Percentiles rank a stretch among this genome's conserved stretches.
Conservation (phyloP, 768 basidiomycete species). For the Panaeolus cyanescens region DNA sequence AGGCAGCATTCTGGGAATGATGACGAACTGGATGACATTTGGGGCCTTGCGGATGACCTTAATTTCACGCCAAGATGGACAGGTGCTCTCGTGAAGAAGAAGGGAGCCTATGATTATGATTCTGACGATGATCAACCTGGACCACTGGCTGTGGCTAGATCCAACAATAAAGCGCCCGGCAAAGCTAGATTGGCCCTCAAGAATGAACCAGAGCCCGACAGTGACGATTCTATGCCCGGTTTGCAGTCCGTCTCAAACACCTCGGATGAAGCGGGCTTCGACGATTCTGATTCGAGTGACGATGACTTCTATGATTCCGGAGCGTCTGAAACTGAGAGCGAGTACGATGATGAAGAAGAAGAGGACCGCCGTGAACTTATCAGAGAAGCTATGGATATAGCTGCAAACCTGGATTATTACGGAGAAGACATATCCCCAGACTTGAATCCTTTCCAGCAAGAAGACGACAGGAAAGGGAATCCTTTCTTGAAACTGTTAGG, state of each 20-base stretch:
- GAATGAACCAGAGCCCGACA: background rate
- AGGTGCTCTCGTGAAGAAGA: constrained; percentile 31
- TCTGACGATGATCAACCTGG: constrained; percentile 26
- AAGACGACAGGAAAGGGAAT: constrained; percentile 64
- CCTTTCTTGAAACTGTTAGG: constrained; percentile 79
- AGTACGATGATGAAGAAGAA: constrained; percentile 67
- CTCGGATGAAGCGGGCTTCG: constrained; percentile 38
- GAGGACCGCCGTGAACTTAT: constrained; percentile 62
- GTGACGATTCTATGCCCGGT: constrained; percentile 61
- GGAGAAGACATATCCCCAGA: constrained; percentile 32
- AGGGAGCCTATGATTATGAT: constrained; percentile 24
- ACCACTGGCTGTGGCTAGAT: constrained; percentile 2
- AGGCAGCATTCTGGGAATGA: constrained; percentile 47
- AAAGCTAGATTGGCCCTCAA: background rate
- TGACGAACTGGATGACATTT: constrained; percentile 54
- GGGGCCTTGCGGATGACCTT: constrained; percentile 58
- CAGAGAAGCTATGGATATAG: constrained; percentile 74
- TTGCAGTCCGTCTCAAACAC: constrained; percentile 69
- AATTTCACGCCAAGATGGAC: constrained; percentile 63
- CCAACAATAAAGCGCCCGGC: background rate
- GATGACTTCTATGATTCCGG: constrained; percentile 38
- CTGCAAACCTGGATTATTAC: constrained; percentile 57
- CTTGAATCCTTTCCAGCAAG: constrained; percentile 42
- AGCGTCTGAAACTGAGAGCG: background rate
- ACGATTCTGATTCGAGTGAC: constrained; percentile 38